Evolutionary conservation across 2,329 filamentous ascomycete genomes (phyloP).

Genomic region (Nemania serpens): DNA sequence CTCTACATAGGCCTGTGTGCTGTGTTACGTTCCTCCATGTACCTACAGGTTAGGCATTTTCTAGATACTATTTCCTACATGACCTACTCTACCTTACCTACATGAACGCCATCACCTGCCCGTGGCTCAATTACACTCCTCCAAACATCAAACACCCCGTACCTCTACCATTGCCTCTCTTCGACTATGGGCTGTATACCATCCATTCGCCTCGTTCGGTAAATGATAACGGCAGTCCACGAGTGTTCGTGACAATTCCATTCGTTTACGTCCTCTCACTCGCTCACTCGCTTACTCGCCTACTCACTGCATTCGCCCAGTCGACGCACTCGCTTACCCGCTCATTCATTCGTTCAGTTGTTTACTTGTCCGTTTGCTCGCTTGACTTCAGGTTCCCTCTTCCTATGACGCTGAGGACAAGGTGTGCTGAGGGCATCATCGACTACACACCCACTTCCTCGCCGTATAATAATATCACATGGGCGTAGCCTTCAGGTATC

Average conservation of each 20-base stretch:
- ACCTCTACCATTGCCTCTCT: constrained; percentile 9
- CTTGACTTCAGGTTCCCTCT: constrained; percentile 19
- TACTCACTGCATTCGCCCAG: neutral
- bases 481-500: constrained; percentile 10
- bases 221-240: constrained; percentile 13
- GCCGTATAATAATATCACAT: constrained; percentile 4
- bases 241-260: constrained; percentile 13
- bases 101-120: neutral
- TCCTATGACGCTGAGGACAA: constrained; percentile 9
- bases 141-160: constrained; percentile 17
- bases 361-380: constrained; percentile 16
- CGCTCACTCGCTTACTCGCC: neutral
- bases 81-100: too few relatives aligned
- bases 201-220: constrained; percentile 19
- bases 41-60: too few relatives aligned
- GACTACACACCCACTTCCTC: constrained; percentile 18
- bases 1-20: too few relatives aligned
- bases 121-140: constrained; percentile 10
- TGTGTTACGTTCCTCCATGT: too few relatives aligned
- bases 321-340: neutral
- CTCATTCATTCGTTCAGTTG: neutral
- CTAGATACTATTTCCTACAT: too few relatives aligned
- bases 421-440: constrained; percentile 3
- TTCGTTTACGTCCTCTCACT: constrained; percentile 13
- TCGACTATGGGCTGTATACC: constrained; percentile 5